These are phyloP conservation scores for Carex kokanica DNA, from an alignment of 176 grass and related monocot species.

Conservation along the genomic window DNA sequence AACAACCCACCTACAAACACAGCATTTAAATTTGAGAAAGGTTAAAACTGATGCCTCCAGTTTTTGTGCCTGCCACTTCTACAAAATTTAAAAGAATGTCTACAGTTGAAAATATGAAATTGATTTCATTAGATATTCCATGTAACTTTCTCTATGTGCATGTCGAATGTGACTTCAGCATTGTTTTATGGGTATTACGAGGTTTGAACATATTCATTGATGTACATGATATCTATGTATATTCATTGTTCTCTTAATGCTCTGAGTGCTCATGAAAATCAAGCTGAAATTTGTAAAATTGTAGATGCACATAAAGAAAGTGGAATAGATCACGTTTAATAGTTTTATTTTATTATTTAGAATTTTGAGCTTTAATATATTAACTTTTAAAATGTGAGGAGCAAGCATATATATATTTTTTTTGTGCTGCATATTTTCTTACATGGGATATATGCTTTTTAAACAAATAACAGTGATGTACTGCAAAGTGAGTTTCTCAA, in stretches of 20 bases:
- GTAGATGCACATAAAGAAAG: background rate
- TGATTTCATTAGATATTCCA: background rate
- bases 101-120: background rate
- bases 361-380: background rate
- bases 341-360: background rate
- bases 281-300: background rate
- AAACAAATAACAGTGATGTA: slow-evolving; percentile 51
- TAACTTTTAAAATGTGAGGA: background rate
- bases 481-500: slow-evolving; percentile 91
- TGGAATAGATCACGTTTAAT: background rate
- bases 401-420: background rate
- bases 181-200: background rate
- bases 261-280: background rate
- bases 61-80: background rate
- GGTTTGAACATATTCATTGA: background rate
- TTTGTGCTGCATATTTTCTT: slow-evolving; percentile 21
- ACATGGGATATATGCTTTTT: slow-evolving; percentile 6
- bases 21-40: background rate
- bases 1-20: background rate
- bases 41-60: background rate
- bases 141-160: background rate
- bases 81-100: background rate
- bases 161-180: background rate
- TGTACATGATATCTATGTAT: background rate
- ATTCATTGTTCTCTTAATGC: background rate